Evolutionary conservation across 1,284 basidiomycete species (phyloP), one percentile per base, ranked within the genome.

Genomic region (Tetrapyrgos nigripes): DNA sequence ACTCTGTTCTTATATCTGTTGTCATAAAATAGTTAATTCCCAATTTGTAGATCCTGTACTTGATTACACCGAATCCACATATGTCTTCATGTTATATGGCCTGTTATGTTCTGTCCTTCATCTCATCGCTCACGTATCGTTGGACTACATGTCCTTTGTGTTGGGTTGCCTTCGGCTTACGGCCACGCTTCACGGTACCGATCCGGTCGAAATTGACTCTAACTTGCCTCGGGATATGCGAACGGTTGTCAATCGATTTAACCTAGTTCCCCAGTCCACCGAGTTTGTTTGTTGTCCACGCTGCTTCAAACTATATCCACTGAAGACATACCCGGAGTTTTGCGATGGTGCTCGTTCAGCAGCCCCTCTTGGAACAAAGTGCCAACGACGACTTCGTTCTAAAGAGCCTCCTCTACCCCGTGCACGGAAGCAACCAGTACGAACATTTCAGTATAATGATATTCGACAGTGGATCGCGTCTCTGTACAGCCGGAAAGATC

Each of bases 211-310:
- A 24, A 19, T 51, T 23, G 14, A 37, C 4, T 23, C 13, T 3
- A 46, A 56, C 9, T 56, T 68, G 6, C 66, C 63, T 0, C 19
- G 48, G 3, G 65, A 69, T 44, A 44, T 64, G 8, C 56, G 65
- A 24, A 62, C 61, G 5, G 58, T 68, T 10, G 44, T 66, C n/a
- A 44, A 55, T 19, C 50, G 53, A 11, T 43, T 66, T 2, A 46
- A 55, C 14, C 31, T 71, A 10, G 43, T 65, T 3, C 62, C 64
- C 8, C 37, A 43, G 21, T 56, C 56, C 11, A 58, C 40, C 13
- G 56, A 64, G 14, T 68, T 60, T 35, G 59, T 66, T 14, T 68
- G 65, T 48, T 71, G 69, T 31, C 65, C 66, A 11, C 57, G 50
- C 11, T 71, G 68, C 46, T 68, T 64, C 53, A 61, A 55, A 17